These are phyloP conservation scores for Macrolepiota dolichaula DNA, from an alignment of 768 basidiomycete species.

Conservation along the genomic window DNA sequence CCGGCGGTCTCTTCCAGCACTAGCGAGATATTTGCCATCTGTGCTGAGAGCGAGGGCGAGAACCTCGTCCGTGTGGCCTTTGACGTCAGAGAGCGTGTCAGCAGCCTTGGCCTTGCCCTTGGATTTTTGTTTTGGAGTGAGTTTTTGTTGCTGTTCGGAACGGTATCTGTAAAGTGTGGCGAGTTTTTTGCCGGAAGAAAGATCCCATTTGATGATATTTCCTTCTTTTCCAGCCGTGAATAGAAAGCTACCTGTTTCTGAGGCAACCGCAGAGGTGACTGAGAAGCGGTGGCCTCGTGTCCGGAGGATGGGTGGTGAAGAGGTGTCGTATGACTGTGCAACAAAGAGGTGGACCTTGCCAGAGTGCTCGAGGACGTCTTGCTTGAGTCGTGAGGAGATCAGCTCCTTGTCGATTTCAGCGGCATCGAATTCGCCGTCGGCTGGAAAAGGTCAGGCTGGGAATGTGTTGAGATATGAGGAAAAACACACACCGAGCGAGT, in stretches of 20 bases:
- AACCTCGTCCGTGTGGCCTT: constrained; percentile 88
- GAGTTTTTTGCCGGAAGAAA: constrained; percentile 58
- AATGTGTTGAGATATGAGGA: not conserved
- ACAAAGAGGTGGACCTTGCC: constrained; percentile 85
- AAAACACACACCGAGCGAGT: constrained; percentile 54
- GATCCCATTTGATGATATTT: constrained; percentile 81
- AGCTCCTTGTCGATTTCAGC: constrained; percentile 94
- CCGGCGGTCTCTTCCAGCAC: constrained; percentile 80
- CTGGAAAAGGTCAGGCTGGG: constrained; percentile 27
- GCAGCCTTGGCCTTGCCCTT: constrained; percentile 60
- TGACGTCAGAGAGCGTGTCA: constrained; percentile 36
- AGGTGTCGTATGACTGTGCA: constrained; percentile 68
- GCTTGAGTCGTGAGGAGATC: constrained; percentile 84
- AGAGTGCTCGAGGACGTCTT: constrained; percentile 88
- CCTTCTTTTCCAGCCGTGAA: constrained; percentile 93
- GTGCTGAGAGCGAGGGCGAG: constrained; percentile 78
- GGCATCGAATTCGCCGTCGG: constrained; percentile 91
- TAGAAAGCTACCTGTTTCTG: constrained; percentile 69
- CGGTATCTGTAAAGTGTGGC: constrained; percentile 60
- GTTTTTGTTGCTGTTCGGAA: constrained; percentile 20
- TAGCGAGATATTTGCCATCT: constrained; percentile 83
- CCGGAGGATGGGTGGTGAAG: constrained; percentile 48
- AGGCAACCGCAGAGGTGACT: constrained; percentile 78
- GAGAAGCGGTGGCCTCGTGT: constrained; percentile 75
- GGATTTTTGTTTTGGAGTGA: not conserved